Evolutionary conservation across 257 asterid genomes (phyloP).

Genomic region (Phtheirospermum japonicum): DNA sequence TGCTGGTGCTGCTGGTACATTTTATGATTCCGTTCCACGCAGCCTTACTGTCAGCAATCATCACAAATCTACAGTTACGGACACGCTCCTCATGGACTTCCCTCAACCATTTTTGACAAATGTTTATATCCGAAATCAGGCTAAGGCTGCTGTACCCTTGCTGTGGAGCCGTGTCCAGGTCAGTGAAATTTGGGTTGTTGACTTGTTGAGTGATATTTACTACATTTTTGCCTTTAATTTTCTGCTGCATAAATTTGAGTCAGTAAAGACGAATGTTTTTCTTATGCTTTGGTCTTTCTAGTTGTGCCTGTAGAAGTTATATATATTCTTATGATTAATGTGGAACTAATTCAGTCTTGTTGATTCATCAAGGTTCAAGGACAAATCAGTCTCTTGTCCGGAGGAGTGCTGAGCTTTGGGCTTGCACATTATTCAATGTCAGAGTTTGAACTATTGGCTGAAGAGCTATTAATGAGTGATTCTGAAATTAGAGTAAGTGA

Average conservation of each 20-base stretch:
- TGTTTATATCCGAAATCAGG: slow-evolving; percentile 73
- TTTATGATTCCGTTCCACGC: slow-evolving; percentile 89
- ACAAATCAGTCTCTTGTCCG: slow-evolving; percentile 78
- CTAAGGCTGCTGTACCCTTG: slow-evolving; percentile 95
- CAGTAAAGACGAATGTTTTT: background rate
- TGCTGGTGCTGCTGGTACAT: slow-evolving; percentile 99
- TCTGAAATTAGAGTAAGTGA: slow-evolving; percentile 71
- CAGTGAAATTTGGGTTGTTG: slow-evolving; percentile 20
- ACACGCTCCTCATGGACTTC: slow-evolving; percentile 90
- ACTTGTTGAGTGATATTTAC: slow-evolving; percentile 16
- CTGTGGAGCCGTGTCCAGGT: slow-evolving; percentile 99
- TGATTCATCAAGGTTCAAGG: slow-evolving; percentile 79
- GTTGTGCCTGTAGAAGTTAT: slow-evolving; percentile 13
- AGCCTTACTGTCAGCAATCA: slow-evolving; percentile 91
- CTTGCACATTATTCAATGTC: slow-evolving; percentile 92
- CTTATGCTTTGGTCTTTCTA: slow-evolving; percentile 16
- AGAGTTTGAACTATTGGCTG: slow-evolving; percentile 94
- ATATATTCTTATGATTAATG: slow-evolving; percentile 13
- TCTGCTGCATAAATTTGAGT: slow-evolving; percentile 7
- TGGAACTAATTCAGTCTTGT: slow-evolving; percentile 27
- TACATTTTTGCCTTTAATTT: background rate
- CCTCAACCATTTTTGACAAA: slow-evolving; percentile 91
- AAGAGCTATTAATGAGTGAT: slow-evolving; percentile 96
- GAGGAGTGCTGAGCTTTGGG: slow-evolving; percentile 88
- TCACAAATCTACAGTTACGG: slow-evolving; percentile 73